phyloP scores from a whole-genome alignment of 1,139 yeast species.

The Taphrina populina region DNA sequence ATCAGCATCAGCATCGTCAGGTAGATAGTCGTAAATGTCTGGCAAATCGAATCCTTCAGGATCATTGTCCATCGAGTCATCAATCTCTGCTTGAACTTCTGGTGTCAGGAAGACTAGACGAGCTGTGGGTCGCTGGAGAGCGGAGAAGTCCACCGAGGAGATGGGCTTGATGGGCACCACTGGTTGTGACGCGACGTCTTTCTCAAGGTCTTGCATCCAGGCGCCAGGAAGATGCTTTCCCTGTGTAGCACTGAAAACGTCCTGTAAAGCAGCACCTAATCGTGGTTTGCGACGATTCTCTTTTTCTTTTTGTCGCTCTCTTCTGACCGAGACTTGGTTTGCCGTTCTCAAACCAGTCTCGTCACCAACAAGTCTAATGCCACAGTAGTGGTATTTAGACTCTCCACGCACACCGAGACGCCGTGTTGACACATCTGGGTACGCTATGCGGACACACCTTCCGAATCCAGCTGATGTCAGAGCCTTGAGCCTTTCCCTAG shows the following conservation, averaged over 20 bases:
- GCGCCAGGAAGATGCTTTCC: constrained; percentile 16
- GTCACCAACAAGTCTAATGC: constrained; percentile 64
- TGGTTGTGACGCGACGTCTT: constrained; percentile 1
- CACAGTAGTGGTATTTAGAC: constrained; percentile 88
- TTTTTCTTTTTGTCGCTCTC: constrained; percentile 13
- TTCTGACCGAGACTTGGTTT: constrained; percentile 26
- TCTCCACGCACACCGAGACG: constrained; percentile 87
- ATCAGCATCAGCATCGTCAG: constrained; percentile 56
- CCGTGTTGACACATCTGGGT: constrained; percentile 74
- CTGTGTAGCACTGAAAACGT: constrained; percentile 12
- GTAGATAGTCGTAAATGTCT: constrained; percentile 37
- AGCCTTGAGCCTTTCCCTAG: constrained; percentile 64
- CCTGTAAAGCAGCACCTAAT: constrained; percentile 13
- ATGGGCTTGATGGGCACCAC: constrained; percentile 14
- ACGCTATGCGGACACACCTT: constrained; percentile 69
- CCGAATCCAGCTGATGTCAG: constrained; percentile 87
- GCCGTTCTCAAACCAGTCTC: constrained; percentile 38
- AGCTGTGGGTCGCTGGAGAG: constrained; percentile 19
- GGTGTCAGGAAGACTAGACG: constrained; percentile 29
- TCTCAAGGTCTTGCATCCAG: constrained; percentile 16
- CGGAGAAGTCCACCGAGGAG: constrained; percentile 26
- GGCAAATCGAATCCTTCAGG: constrained; percentile 35
- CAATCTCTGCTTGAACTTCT: constrained; percentile 37
- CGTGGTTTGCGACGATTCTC: constrained; percentile 13
- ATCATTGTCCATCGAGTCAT: too few relatives aligned